Evolutionary conservation across 2,329 filamentous ascomycete genomes (phyloP), one percentile per base, ranked within the genome.

Genomic region (Aureobasidium subglaciale): DNA sequence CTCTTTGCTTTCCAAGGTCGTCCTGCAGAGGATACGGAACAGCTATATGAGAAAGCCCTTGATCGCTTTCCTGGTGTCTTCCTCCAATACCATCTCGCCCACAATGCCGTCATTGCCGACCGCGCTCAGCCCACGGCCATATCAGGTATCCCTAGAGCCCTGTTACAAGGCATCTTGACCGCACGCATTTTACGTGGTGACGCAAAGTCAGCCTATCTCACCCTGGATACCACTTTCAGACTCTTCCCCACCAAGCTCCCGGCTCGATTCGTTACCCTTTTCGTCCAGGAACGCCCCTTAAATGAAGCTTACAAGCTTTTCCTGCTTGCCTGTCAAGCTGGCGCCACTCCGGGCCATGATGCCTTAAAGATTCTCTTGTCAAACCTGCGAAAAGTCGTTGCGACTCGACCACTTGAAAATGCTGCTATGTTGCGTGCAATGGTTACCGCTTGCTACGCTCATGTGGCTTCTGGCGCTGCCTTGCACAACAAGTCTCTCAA

Each of bases 101-200:
- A 71, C 2, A 67, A 75, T 37, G 75, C 77, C 27, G 70, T 78
- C 25, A 60, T 78, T 5, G 65, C 71, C 1, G 71, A 78, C 56
- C 70, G 73, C 4, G 63, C 68, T 7, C 65, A 67, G 54, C 62
- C 62, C 1, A 63, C 63, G 11, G 55, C 55, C 22, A 63, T 72
- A 35, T 57, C 61, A 16, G 71, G 70, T 22, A 65, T 77, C 10
- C 71, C 73, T 2, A 68, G 73, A 16, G 63, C 66, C 20, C 65
- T 80, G 10, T 64, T 80, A 2, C 73, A 76, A 59, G 74, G 75
- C 5, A 78, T 80, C 41, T 63, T 74, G 40, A 73, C 69, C 1
- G 77, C 77, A 4, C 71, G 77, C 38, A 58, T 78, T 3, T 61
- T 75, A 4, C 63, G 68, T 29, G 71, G 74, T 16, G 73, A 79